Conservation (phyloP, 176 grass and related monocot genomes). For the Bonia amplexicaulis region DNA sequence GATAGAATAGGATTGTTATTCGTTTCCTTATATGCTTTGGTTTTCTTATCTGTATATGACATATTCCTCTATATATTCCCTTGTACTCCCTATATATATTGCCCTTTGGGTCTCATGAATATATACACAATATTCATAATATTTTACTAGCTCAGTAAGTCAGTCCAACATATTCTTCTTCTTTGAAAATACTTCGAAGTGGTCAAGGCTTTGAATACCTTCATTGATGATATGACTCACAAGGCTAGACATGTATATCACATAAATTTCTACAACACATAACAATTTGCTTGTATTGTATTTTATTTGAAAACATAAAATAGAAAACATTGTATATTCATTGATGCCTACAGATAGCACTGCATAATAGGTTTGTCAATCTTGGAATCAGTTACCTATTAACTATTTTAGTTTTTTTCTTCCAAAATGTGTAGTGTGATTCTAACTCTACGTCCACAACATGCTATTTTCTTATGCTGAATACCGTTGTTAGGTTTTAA, state of each 20-base stretch:
- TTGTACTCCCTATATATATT: no score
- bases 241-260: neutral
- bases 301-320: neutral
- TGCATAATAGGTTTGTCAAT: neutral
- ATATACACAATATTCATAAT: no score
- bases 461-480: neutral
- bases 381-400: neutral
- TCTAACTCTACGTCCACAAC: neutral
- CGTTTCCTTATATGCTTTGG: no score
- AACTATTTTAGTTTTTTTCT: neutral
- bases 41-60: no score
- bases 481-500: neutral
- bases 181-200: neutral
- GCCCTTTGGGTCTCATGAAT: no score
- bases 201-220: neutral
- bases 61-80: no score
- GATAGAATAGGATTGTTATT: no score
- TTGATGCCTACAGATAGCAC: neutral
- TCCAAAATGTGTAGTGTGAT: neutral
- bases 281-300: neutral
- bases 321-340: neutral
- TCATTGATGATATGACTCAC: neutral
- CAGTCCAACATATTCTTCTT: neutral
- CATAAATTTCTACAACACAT: neutral
- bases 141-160: neutral